Evolutionary conservation across 177 flowering plant species (phyloP).

Genomic region (Vitis hybrid): DNA sequence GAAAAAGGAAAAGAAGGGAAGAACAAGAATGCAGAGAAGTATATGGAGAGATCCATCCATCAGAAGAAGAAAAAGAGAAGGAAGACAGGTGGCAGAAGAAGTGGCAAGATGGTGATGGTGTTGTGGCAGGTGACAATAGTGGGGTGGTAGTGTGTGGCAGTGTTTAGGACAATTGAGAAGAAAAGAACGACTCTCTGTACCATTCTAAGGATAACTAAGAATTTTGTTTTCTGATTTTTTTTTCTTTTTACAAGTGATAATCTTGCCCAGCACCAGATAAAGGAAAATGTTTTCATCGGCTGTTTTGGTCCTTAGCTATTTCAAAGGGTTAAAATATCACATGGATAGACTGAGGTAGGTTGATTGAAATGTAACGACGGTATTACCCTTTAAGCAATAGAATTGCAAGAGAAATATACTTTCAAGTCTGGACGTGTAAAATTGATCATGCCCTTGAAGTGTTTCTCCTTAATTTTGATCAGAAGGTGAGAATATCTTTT

Average conservation of each 20-base stretch:
- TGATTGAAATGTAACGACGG: background rate
- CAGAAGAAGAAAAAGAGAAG: background rate
- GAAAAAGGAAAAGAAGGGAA: background rate
- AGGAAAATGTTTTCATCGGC: background rate
- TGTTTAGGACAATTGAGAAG: background rate
- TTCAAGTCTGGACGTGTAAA: background rate
- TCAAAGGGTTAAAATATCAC: background rate
- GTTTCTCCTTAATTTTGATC: background rate
- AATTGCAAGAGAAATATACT: background rate
- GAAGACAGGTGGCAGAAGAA: background rate
- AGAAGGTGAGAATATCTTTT: too few relatives aligned
- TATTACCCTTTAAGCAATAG: background rate
- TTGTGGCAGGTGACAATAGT: background rate
- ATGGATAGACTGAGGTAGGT: too few relatives aligned
- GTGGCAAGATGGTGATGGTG: slow-evolving; percentile 2
- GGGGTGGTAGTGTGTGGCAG: background rate
- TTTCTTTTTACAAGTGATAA: background rate
- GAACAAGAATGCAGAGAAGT: too few relatives aligned
- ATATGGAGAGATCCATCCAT: too few relatives aligned
- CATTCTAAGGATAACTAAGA: background rate
- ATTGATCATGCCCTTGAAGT: background rate
- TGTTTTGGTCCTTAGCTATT: background rate
- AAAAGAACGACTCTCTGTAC: background rate
- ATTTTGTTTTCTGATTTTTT: background rate
- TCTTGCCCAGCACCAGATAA: background rate